A percentile compares a stretch with the other conserved stretches of the same genome.
Conservation (phyloP, 352 stramenopile genomes). For the Pythium guiyangense region DNA sequence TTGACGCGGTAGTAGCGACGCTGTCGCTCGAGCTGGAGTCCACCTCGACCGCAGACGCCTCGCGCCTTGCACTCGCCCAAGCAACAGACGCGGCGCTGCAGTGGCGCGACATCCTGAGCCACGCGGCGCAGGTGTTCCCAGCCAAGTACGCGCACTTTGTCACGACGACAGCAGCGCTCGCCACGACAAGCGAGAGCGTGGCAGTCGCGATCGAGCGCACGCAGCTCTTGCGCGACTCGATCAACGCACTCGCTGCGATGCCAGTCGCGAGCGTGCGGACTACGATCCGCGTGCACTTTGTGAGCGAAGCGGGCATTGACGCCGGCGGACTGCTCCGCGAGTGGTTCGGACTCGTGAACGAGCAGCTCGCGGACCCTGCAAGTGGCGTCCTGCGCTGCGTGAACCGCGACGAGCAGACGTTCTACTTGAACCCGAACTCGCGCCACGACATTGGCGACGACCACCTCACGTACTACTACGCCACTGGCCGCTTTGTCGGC, state of each 20-base stretch:
- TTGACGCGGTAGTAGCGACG: too few relatives aligned
- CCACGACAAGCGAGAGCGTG: slow-evolving; percentile 57
- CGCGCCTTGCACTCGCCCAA: too few relatives aligned
- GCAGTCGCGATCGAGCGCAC: slow-evolving; percentile 59
- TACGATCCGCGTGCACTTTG: slow-evolving; percentile 81
- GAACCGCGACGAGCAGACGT: too few relatives aligned
- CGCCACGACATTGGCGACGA: too few relatives aligned
- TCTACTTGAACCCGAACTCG: too few relatives aligned
- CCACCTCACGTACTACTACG: too few relatives aligned
- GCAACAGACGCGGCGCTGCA: slow-evolving; percentile 79
- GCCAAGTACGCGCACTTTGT: too few relatives aligned
- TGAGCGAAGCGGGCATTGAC: slow-evolving; percentile 83
- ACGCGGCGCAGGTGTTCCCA: slow-evolving; percentile 50
- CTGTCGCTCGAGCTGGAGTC: too few relatives aligned
- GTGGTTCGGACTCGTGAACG: slow-evolving; percentile 86
- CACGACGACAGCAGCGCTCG: slow-evolving; percentile 45
- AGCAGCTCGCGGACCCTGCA: too few relatives aligned
- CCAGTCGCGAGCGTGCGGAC: slow-evolving; percentile 49
- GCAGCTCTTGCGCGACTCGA: slow-evolving; percentile 54
- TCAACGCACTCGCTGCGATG: slow-evolving; percentile 60
- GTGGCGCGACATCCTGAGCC: slow-evolving; percentile 30
- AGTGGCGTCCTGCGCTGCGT: too few relatives aligned
- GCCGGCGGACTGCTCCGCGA: slow-evolving; percentile 89
- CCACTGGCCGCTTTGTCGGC: too few relatives aligned
- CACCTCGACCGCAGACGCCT: too few relatives aligned